Evolutionary conservation across 202 grass and related monocot species (phyloP), one percentile per base, ranked within the genome.

Genomic region (Alloteropsis angusta): DNA sequence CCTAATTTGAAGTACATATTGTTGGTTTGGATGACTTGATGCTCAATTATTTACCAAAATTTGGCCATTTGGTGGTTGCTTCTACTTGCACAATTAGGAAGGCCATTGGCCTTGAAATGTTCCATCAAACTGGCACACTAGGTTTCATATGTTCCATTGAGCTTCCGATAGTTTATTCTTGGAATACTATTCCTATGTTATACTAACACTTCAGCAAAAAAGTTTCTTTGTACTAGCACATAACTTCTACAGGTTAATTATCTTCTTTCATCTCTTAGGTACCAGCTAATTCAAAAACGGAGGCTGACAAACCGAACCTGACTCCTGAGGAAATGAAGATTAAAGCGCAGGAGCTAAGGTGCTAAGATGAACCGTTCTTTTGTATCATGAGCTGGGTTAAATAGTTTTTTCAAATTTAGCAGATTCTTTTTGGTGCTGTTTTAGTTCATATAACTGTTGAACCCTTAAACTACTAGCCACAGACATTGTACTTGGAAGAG

Each of bases 331-430:
- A 99, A 91, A 75, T 89, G 79, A 99, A 91, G 89, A 63, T 91
- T 60, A 99, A 93, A 86, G 90, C 96, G 2, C 88, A 96, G 55
- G 96, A 99, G 68, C 88, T 96, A 71, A 83, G 92, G 96, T 96
- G 65, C 37, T 72, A 76, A 74, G 49, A 76, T 75, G 47, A 80
- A 87, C 64, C 25, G 68, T 58, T 77, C 50, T 64, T 34, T 23
- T 83, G 25, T 77, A 13, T 8, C 39, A 14, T 67, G 22, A 2
- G 28, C 36, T 48, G 25, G 37, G 17, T 70, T 80, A 21, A 59
- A 60, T 67, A 59, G 3, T 57, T 85, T 25, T 3, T 60, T 67
- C 26, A 28, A 60, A 82, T 68, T 14, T 16, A 4, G 15, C 8
- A 60, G 2, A 42, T 48, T 36, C 6, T 77, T 62, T 80, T 11